phyloP scores from a whole-genome alignment of 371 early-diverging fungal genomes.

The Rhizomucor miehei region DNA sequence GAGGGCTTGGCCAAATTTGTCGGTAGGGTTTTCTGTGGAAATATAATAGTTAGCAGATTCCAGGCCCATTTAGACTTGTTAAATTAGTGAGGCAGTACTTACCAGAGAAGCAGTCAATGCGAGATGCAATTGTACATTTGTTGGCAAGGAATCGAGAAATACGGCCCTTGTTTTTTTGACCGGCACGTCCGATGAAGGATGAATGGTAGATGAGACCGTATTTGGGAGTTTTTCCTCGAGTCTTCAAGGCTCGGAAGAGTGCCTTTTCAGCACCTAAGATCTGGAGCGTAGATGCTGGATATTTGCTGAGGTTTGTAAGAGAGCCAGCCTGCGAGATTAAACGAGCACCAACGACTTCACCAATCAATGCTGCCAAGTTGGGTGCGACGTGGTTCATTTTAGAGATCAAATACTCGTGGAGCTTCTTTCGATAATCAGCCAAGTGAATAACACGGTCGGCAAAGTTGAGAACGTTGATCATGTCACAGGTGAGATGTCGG shows the following conservation, averaged over 20 bases:
- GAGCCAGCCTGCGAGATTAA: slow-evolving; percentile 96
- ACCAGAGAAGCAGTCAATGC: slow-evolving; percentile 95
- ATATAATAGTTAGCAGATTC: neutral
- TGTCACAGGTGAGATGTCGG: slow-evolving; percentile 91
- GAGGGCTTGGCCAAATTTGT: slow-evolving; percentile 95
- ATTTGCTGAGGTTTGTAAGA: slow-evolving; percentile 96
- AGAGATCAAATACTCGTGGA: slow-evolving; percentile 88
- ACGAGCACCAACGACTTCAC: slow-evolving; percentile 95
- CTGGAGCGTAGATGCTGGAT: slow-evolving; percentile 98
- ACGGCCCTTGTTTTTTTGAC: slow-evolving; percentile 97
- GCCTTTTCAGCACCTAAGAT: slow-evolving; percentile 99
- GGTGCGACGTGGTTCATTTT: slow-evolving; percentile 98
- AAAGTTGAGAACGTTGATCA: slow-evolving; percentile 93
- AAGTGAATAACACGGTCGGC: slow-evolving; percentile 91
- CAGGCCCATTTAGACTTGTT: neutral
- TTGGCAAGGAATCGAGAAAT: slow-evolving; percentile 98
- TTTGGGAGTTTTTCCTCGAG: slow-evolving; percentile 98
- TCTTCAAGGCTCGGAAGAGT: slow-evolving; percentile 97
- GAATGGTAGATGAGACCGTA: slow-evolving; percentile 98
- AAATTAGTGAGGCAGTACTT: too few relatives aligned
- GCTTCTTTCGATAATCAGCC: slow-evolving; percentile 87
- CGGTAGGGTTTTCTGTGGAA: slow-evolving; percentile 70
- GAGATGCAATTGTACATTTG: slow-evolving; percentile 96
- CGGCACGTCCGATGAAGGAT: slow-evolving; percentile 93
- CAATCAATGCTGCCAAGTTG: slow-evolving; percentile 96